phyloP scores from a whole-genome alignment of 2,329 filamentous ascomycete genomes.

The Colletotrichum theobromicola region DNA sequence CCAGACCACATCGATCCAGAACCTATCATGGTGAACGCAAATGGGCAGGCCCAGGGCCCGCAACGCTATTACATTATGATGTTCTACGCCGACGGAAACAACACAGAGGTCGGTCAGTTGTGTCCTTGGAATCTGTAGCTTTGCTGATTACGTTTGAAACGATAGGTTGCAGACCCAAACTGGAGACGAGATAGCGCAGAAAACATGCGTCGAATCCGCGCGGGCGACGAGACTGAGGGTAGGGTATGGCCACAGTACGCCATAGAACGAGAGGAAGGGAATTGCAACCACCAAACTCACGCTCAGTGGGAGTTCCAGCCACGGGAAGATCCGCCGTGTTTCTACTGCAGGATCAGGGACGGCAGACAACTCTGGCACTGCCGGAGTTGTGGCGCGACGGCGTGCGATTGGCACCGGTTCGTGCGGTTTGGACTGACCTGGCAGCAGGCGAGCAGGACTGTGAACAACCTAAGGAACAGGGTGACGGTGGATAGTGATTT shows the following conservation, averaged over 20 bases:
- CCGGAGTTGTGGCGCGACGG: not conserved
- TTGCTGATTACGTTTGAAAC: not conserved
- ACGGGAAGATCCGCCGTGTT: not conserved
- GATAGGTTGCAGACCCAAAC: not conserved
- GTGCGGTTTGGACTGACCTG: not conserved
- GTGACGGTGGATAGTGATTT: not conserved
- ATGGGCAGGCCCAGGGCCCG: not conserved
- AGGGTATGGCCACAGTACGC: not conserved
- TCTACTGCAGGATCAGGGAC: not conserved
- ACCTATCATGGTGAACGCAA: not conserved
- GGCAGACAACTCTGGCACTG: not conserved
- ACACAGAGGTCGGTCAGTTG: not conserved
- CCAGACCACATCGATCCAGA: not conserved
- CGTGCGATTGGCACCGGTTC: not conserved
- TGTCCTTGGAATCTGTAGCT: not conserved
- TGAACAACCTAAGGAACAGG: not conserved
- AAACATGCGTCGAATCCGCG: not conserved
- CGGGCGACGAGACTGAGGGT: not conserved
- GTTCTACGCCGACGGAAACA: constrained; percentile 4
- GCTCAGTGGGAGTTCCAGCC: not conserved
- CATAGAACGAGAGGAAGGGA: not conserved
- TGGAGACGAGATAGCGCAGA: not conserved
- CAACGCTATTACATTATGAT: constrained; percentile 1
- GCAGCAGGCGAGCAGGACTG: not conserved
- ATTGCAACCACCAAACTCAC: not conserved